Evolutionary conservation across 2,329 filamentous ascomycete species (phyloP), one percentile per base, ranked within the genome.

Genomic region (Cytospora piceae): DNA sequence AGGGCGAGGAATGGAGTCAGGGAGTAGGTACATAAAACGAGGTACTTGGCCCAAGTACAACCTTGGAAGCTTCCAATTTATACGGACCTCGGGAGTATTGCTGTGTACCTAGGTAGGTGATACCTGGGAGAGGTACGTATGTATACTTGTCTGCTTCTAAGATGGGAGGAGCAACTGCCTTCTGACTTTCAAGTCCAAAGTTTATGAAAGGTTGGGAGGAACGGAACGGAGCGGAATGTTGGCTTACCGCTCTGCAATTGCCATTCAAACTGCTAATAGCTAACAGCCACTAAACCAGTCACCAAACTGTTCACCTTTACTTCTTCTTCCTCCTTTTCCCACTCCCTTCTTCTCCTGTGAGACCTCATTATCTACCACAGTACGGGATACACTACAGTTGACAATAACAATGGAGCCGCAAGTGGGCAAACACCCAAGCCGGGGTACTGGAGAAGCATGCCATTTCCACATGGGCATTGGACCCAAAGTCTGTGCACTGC

Each of bases 381-480:
- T 37, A 37, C 12, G 34, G 34, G 12, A 15, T 37, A 37, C 34
- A 54, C 24, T 32, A 46, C 15, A 22, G 14, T 31, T 31, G 11
- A 58, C 37, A 2, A 49, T 24, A 24, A 49, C 24, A 58, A 29
- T 22, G 56, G 56, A 58, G 34, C 34, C 56, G 34, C 57, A 52
- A 32, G n/a, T 31, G 42, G 57, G n/a, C 52, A 59, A 51, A 49
- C 20, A 49, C 42, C 31, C 42, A n/a, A n/a, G 29, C 57, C 42
- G 57, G n/a, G 46, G n/a, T 22, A 17, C 9, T n/a, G 4, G 46
- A 14, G 46, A 49, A 49, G n/a, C 46, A 49, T 49, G 46, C 7
- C 46, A 49, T 49, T 34, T 59, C 39, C 57, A 59, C 42, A 52
- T 59, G 57, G 57, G 42, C 57, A 22, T 58, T 42, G 14, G 15